A percentile compares a stretch with the other conserved stretches of the same genome.
These are phyloP conservation scores for Decorospora gaudefroyi DNA, from an alignment of 2,329 filamentous ascomycete species.

Conservation along the genomic window DNA sequence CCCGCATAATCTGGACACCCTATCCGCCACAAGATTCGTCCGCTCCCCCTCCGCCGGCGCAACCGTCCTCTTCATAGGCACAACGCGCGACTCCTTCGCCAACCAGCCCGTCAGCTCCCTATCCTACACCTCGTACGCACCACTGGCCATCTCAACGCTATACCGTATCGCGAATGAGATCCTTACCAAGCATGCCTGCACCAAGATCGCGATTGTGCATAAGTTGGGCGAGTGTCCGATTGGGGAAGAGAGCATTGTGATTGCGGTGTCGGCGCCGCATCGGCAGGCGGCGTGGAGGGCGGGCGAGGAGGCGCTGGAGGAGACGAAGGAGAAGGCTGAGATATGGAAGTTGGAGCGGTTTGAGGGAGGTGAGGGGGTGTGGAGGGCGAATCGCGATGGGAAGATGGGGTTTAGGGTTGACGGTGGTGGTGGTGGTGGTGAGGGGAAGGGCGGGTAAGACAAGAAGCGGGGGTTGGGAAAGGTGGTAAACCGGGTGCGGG, in stretches of 20 bases:
- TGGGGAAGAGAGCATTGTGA: conserved; percentile 89
- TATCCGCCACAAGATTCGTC: conserved; percentile 66
- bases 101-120: conserved; percentile 73
- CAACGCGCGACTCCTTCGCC: conserved; percentile 75
- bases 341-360: conserved; percentile 96
- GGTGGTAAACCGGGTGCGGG: too few species aligned
- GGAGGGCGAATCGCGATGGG: conserved; percentile 86
- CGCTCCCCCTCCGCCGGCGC: conserved; percentile 56
- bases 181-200: conserved; percentile 64
- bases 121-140: conserved; percentile 73
- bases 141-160: conserved; percentile 71
- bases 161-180: conserved; percentile 65
- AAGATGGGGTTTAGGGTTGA: conserved; percentile 58
- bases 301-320: conserved; percentile 86
- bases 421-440: conserved; percentile 19
- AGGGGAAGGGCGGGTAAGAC: background rate
- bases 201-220: conserved; percentile 79
- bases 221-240: conserved; percentile 84
- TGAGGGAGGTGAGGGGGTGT: conserved; percentile 73
- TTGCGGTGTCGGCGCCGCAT: conserved; percentile 83
- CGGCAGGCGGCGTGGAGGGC: conserved; percentile 83
- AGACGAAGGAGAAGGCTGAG: conserved; percentile 84
- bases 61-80: conserved; percentile 56
- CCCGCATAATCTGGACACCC: conserved; percentile 61
- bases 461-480: background rate